These are phyloP conservation scores for Thelonectria olida DNA, from an alignment of 2,329 filamentous ascomycete genomes.

Conservation along the genomic window DNA sequence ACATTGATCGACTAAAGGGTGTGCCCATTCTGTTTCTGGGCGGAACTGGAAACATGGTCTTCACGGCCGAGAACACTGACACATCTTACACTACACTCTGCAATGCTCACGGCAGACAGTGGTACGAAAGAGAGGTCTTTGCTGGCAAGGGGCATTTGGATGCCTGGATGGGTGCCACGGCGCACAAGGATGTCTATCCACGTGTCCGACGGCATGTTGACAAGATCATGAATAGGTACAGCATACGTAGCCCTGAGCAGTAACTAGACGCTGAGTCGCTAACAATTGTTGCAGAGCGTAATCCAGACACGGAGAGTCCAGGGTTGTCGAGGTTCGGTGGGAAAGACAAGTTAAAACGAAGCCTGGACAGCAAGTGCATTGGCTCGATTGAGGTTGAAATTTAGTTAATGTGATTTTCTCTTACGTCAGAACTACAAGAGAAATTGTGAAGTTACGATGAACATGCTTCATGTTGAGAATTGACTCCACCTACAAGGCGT, in stretches of 20 bases:
- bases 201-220: constrained; percentile 24
- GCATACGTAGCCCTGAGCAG: no score
- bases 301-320: no score
- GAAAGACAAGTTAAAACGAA: no score
- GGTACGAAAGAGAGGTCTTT: constrained; percentile 39
- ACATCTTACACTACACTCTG: constrained; percentile 33
- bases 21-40: constrained; percentile 58
- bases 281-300: no score
- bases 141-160: constrained; percentile 36
- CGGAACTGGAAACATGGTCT: constrained; percentile 34
- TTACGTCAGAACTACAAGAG: no score
- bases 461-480: no score
- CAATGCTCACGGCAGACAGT: constrained; percentile 32
- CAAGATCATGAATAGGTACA: not conserved
- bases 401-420: no score
- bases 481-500: no score
- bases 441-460: no score
- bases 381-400: no score
- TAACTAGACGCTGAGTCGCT: not conserved
- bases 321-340: no score
- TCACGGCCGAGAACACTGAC: constrained; percentile 36
- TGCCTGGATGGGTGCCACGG: constrained; percentile 37
- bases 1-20: constrained; percentile 59
- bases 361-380: no score
- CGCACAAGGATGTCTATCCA: constrained; percentile 34